Conservation (phyloP, 441 rosid species). For the Mallotus japonicus region DNA sequence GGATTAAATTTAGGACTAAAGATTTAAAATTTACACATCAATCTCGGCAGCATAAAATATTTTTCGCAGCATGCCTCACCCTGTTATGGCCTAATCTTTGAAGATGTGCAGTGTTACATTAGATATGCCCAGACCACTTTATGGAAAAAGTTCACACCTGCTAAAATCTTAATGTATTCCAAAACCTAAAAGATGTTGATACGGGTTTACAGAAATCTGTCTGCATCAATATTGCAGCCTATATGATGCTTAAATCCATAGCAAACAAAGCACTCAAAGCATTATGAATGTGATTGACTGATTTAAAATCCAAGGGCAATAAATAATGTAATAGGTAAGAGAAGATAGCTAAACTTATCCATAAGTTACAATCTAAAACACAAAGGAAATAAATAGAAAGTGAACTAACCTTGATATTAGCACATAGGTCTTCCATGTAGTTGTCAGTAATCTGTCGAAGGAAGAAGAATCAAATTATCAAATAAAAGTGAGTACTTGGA, state of each 20-base stretch:
- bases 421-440: slow-evolving; percentile 75
- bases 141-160: no score
- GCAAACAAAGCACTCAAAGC: neutral
- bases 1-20: neutral
- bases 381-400: slow-evolving; percentile 9
- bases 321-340: neutral
- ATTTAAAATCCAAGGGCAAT: no score
- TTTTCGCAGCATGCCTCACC: neutral
- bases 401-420: slow-evolving; percentile 61
- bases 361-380: neutral
- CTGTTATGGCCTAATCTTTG: neutral
- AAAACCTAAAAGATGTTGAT: no score
- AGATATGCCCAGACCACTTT: no score
- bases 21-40: neutral
- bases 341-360: neutral
- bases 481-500: neutral
- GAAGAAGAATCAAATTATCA: neutral
- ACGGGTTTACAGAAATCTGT: no score
- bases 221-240: neutral
- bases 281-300: neutral
- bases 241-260: neutral
- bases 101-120: neutral
- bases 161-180: no score
- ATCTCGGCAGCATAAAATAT: neutral
- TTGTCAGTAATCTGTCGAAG: slow-evolving; percentile 53